Evolutionary conservation across 768 basidiomycete species (phyloP).

Genomic region (Macrolepiota fuliginosa): DNA sequence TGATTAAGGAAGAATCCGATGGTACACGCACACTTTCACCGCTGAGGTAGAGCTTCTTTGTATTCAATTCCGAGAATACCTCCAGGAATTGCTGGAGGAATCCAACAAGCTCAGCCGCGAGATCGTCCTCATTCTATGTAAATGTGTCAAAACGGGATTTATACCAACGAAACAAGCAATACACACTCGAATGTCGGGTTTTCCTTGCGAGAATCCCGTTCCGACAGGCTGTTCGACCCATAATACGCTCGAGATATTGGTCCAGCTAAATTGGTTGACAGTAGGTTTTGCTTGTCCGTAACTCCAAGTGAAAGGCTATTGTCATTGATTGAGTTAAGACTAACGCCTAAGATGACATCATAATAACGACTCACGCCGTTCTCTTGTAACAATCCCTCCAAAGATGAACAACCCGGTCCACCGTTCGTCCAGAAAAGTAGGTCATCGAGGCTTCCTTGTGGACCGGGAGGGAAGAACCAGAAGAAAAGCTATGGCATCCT

Average conservation of each 20-base stretch:
- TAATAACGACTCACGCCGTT: conserved; percentile 53
- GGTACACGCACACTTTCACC: conserved; percentile 69
- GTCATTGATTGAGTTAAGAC: background rate
- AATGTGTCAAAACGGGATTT: too few relatives aligned
- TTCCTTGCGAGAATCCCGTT: conserved; percentile 74
- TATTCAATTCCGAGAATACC: conserved; percentile 71
- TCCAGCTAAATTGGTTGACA: conserved; percentile 71
- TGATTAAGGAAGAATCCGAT: background rate
- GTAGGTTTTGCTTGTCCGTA: conserved; percentile 63
- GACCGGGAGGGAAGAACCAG: conserved; percentile 83
- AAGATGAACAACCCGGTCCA: conserved; percentile 76
- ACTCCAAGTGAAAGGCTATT: conserved; percentile 66
- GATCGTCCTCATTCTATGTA: conserved; percentile 44
- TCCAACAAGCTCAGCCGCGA: conserved; percentile 47
- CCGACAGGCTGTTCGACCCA: conserved; percentile 82
- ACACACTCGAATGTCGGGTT: conserved; percentile 57
- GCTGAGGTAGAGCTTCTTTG: conserved; percentile 65
- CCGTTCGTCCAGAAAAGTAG: conserved; percentile 82
- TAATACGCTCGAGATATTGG: conserved; percentile 70
- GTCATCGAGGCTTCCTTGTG: conserved; percentile 67
- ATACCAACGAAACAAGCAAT: background rate
- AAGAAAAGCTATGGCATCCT: conserved; percentile 60
- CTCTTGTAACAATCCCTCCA: conserved; percentile 71
- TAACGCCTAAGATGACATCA: background rate
- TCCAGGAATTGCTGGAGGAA: conserved; percentile 77